Percentiles rank a stretch among this genome's conserved stretches.
phyloP scores from a whole-genome alignment of 805 yeast species.

The Metahyphopichia silvanorum region DNA sequence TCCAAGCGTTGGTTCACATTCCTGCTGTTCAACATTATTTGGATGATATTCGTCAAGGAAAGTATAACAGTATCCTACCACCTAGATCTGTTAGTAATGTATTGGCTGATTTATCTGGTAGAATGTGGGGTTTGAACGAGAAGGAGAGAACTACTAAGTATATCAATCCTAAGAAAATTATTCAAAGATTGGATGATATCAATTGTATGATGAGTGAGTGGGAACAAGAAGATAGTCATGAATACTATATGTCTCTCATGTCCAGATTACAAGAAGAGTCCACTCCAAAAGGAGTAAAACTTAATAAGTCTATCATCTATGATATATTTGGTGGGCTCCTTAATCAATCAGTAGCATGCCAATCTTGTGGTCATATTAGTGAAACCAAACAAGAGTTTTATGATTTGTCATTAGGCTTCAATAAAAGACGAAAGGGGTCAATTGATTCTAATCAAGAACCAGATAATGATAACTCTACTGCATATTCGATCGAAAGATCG shows the following conservation, averaged over 20 bases:
- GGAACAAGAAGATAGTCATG: conserved; percentile 98
- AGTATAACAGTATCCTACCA: conserved; percentile 44
- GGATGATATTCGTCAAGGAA: conserved; percentile 56
- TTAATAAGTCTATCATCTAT: conserved; percentile 77
- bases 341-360: conserved; percentile 82
- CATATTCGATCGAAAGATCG: conserved; percentile 71
- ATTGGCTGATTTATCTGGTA: conserved; percentile 63
- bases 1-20: conserved; percentile 84
- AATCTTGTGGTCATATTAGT: conserved; percentile 75
- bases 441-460: conserved; percentile 5
- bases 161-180: conserved; percentile 73
- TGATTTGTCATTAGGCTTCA: conserved; percentile 81
- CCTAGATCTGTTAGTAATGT: conserved; percentile 60
- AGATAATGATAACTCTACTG: conserved; percentile 8
- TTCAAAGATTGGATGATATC: conserved; percentile 71
- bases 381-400: conserved; percentile 91
- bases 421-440: conserved; percentile 29
- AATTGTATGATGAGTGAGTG: conserved; percentile 96
- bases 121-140: conserved; percentile 58
- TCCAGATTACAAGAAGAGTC: conserved; percentile 87
- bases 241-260: conserved; percentile 89
- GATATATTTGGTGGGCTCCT: conserved; percentile 93
- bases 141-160: conserved; percentile 32
- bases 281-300: conserved; percentile 84
- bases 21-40: conserved; percentile 89